phyloP scores from a whole-genome alignment of 108 stramenopile species.

The Skeletonema potamos region DNA sequence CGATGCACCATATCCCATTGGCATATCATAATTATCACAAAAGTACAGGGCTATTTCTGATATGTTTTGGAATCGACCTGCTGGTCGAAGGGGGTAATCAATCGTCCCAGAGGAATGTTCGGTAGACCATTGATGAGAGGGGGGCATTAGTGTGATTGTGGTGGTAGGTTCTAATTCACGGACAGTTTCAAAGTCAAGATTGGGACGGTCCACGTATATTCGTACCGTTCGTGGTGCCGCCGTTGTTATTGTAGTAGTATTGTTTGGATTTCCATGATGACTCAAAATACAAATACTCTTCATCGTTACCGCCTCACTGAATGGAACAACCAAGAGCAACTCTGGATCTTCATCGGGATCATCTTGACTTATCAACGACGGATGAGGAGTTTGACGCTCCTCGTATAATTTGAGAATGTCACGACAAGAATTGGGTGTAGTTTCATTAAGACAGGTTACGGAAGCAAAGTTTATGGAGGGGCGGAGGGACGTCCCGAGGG shows the following conservation, averaged over 20 bases:
- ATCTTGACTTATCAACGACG: conserved; percentile 56
- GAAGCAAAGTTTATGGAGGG: conserved; percentile 66
- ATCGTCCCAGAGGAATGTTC: conserved; percentile 51
- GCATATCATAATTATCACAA: conserved; percentile 62
- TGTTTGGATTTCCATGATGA: conserved; percentile 7
- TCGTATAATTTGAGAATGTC: conserved; percentile 78
- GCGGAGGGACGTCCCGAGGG: conserved; percentile 65
- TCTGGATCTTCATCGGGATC: conserved; percentile 82
- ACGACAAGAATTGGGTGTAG: conserved; percentile 48
- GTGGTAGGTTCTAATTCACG: conserved; percentile 66
- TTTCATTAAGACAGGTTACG: conserved; percentile 84
- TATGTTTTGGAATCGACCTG: conserved; percentile 79
- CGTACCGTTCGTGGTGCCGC: conserved; percentile 61
- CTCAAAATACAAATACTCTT: conserved; percentile 54
- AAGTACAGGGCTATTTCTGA: conserved; percentile 77
- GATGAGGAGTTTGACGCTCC: conserved; percentile 59
- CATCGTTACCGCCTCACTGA: conserved; percentile 75
- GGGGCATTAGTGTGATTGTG: conserved; percentile 62
- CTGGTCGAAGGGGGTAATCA: conserved; percentile 85
- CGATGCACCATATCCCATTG: conserved; percentile 23
- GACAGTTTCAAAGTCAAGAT: conserved; percentile 85
- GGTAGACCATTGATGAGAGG: conserved; percentile 53
- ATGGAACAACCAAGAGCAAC: conserved; percentile 73
- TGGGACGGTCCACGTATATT: conserved; percentile 72
- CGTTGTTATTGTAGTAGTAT: conserved; percentile 2